A percentile compares a stretch with the other conserved stretches of the same genome.
Evolutionary conservation across 2,329 filamentous ascomycete species (phyloP).

Genomic region (Corniculantispora saksenae): DNA sequence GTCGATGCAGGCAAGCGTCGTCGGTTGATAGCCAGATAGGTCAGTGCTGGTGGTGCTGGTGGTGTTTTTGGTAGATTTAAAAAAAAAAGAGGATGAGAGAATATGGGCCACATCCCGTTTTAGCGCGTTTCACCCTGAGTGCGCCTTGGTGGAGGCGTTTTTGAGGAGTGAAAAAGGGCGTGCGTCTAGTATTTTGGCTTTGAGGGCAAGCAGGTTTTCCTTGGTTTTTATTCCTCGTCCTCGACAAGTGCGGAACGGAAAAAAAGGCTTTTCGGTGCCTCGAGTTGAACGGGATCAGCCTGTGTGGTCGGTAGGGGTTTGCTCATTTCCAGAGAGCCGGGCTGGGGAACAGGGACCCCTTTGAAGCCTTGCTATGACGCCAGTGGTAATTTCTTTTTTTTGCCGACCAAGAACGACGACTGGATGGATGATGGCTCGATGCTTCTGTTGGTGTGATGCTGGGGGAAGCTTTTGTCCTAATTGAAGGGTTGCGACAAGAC

Average conservation of each 20-base stretch:
- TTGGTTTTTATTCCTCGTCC: background rate
- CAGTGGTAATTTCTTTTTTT: conserved; percentile 17
- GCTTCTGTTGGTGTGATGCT: background rate
- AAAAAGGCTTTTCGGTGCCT: no score
- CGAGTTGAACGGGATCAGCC: background rate
- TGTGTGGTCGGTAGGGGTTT: background rate
- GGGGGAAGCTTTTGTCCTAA: background rate
- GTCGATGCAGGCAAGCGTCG: no score
- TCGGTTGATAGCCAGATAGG: no score
- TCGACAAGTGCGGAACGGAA: no score
- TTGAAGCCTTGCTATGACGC: conserved; percentile 13
- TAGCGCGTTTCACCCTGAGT: conserved; percentile 17
- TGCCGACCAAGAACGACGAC: background rate
- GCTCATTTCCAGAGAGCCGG: background rate
- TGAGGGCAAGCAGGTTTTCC: background rate
- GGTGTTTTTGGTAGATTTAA: background rate
- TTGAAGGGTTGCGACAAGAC: background rate
- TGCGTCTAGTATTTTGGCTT: background rate
- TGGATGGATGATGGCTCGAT: background rate
- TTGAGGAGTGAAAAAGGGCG: background rate
- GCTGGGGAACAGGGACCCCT: background rate
- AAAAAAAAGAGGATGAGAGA: background rate
- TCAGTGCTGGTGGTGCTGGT: background rate
- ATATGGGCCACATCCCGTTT: background rate
- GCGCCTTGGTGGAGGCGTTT: conserved; percentile 1